Percentiles rank a stretch among this genome's conserved stretches.
These are phyloP conservation scores for Debaryomyces singareniensis DNA, from an alignment of 1,139 yeast species.

Conservation along the genomic window DNA sequence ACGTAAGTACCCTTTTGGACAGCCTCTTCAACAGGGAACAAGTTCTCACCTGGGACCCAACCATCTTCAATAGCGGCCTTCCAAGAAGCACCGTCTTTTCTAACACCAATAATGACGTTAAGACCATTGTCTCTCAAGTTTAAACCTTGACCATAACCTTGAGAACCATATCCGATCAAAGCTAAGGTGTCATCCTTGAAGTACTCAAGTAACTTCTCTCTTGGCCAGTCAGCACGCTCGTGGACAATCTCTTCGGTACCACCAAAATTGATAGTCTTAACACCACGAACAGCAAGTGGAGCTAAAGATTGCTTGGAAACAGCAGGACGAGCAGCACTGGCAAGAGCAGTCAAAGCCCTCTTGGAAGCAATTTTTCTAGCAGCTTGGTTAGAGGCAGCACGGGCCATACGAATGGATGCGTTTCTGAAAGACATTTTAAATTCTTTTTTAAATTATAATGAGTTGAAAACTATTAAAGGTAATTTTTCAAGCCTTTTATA, in stretches of 20 bases:
- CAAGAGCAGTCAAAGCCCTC: constrained; percentile 63
- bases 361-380: constrained; percentile 47
- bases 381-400: constrained; percentile 49
- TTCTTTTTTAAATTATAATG: too few species aligned
- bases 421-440: constrained; percentile 53
- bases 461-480: too few species aligned
- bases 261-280: constrained; percentile 94
- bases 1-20: constrained; percentile 84
- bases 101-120: constrained; percentile 95
- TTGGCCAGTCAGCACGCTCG: constrained; percentile 99
- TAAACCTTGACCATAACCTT: constrained; percentile 99
- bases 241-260: constrained; percentile 93
- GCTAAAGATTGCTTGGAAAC: constrained; percentile 30
- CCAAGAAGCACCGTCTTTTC: constrained; percentile 99
- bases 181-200: constrained; percentile 98
- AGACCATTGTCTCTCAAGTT: constrained; percentile 98
- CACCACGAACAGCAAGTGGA: constrained; percentile 62
- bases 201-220: constrained; percentile 90
- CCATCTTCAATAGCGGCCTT: constrained; percentile 99
- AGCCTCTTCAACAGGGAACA: constrained; percentile 93
- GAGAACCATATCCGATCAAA: constrained; percentile 98
- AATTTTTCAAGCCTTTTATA: too few species aligned
- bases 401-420: constrained; percentile 57
- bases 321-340: constrained; percentile 44
- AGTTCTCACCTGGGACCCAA: constrained; percentile 99